Base-by-base conservation (phyloP, 306 rosid genomes). In the Trifolium fragiferum region DNA sequence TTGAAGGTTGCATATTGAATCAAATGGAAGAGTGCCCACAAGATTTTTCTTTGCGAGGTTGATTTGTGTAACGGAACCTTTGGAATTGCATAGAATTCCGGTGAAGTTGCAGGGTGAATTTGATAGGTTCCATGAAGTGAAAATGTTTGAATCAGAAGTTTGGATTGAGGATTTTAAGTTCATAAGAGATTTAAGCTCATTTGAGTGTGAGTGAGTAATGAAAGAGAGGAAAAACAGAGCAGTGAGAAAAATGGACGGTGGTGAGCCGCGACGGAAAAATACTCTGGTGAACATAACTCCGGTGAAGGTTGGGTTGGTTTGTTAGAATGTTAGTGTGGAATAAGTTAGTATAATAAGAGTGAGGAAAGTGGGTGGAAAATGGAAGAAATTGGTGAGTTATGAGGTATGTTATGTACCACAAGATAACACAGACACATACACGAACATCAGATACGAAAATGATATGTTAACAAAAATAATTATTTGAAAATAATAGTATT, bases 51-150 rank as follows among this genome's bases (percentile, higher is more conserved):
- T 5, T 10, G 87, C 19, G 10, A 93, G 90, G 19, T 88, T 83
- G 88, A 93, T 89, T 81, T 89, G 85, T 5, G 83, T 33, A n/a
- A 93, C 97, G 21, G 60, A 66, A 1, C 87, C 82, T n/a, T 83
- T 55, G 20, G 87, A 75, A 72, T 87, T 35, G 77, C 98, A 93
- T 0, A 33, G 38, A 71, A 90, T 75, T 21, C 98, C 97, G 0
- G 65, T 49, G 93, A 90, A 93, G 64, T 15, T 73, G 84, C 93
- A 86, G 1, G 80, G 68, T 40, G 80, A 51, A 27, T 64, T 79
- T 7, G 59, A 46, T 41, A 10, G 65, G 0, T 33, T 79, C 98
- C 97, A 93, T 0, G 98, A 85, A 59, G 30, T 71, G 80, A 93
- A 85, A 50, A 79, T 60, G 37, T 16, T 38, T 13, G 79, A 35